A percentile compares a stretch with the other conserved stretches of the same genome.
phyloP scores from a whole-genome alignment of 176 grass and related monocot genomes.

The Dendrocalamus sinicus region DNA sequence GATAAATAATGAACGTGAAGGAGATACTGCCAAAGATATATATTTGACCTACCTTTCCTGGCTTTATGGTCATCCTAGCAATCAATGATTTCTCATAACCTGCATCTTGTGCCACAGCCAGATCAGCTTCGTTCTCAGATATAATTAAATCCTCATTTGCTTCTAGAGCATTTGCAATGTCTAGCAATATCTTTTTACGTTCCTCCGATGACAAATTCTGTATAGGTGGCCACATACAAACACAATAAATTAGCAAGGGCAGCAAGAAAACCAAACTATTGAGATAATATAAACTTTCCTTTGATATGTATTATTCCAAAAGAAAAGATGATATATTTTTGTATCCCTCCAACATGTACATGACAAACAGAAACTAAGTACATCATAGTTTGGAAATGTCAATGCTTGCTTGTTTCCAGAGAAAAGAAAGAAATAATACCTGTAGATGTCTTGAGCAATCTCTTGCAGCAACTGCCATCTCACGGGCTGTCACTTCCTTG shows the following conservation, averaged over 20 bases:
- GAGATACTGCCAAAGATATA: background rate
- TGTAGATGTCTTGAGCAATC: slow-evolving; percentile 84
- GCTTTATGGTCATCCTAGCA: slow-evolving; percentile 88
- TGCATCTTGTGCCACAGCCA: slow-evolving; percentile 59
- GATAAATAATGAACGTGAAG: background rate
- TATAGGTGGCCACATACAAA: slow-evolving; percentile 21
- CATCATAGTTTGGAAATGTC: background rate
- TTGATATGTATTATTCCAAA: background rate
- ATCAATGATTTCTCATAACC: slow-evolving; percentile 89
- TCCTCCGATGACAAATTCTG: slow-evolving; percentile 86
- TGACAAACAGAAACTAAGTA: background rate
- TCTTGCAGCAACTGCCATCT: slow-evolving; percentile 92
- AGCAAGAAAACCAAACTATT: background rate
- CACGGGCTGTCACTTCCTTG: slow-evolving; percentile 57
- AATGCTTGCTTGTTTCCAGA: slow-evolving; percentile 1
- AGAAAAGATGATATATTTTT: slow-evolving; percentile 5
- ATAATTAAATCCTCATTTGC: slow-evolving; percentile 76
- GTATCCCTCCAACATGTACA: background rate
- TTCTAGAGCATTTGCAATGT: slow-evolving; percentile 90
- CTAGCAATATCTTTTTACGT: slow-evolving; percentile 90
- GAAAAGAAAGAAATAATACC: slow-evolving; percentile 38
- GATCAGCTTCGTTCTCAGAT: slow-evolving; percentile 84
- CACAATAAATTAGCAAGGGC: slow-evolving; percentile 22
- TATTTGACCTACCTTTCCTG: slow-evolving; percentile 66
- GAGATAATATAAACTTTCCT: background rate